Percentiles rank a stretch among this genome's conserved stretches.
These are phyloP conservation scores for Letharia columbiana DNA, from an alignment of 495 filamentous ascomycete genomes.

Conservation along the genomic window DNA sequence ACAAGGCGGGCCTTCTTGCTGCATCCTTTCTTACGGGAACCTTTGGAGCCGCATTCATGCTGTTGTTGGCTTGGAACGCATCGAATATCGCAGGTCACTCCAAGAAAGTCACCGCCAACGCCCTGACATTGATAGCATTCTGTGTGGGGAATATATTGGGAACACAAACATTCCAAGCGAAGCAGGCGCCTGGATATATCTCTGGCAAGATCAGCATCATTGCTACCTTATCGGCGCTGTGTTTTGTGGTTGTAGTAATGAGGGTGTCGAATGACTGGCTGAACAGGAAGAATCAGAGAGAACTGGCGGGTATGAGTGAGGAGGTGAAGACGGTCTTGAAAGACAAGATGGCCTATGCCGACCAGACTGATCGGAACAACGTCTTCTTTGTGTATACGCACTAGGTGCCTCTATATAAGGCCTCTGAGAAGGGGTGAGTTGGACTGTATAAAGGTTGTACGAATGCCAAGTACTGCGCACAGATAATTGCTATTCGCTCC, in stretches of 20 bases:
- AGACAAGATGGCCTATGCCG: conserved; percentile 32
- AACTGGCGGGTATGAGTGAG: conserved; percentile 26
- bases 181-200: conserved; percentile 38
- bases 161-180: conserved; percentile 47
- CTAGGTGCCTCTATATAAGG: conserved; percentile 5
- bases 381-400: conserved; percentile 33
- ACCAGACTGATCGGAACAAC: conserved; percentile 33
- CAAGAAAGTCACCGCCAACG: conserved; percentile 28
- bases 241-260: conserved; percentile 28
- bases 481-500: no score
- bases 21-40: conserved; percentile 30
- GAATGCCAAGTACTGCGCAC: no score
- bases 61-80: conserved; percentile 30
- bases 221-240: conserved; percentile 26
- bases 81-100: conserved; percentile 29
- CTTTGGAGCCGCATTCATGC: conserved; percentile 29
- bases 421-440: background rate
- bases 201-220: conserved; percentile 32
- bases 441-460: no score
- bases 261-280: conserved; percentile 29
- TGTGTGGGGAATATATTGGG: conserved; percentile 52
- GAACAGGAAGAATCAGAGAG: conserved; percentile 28
- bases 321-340: conserved; percentile 25
- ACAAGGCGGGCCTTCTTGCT: conserved; percentile 32
- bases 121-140: conserved; percentile 40